phyloP scores from a whole-genome alignment of 345 rosid genomes.

The Salix suchowensis region DNA sequence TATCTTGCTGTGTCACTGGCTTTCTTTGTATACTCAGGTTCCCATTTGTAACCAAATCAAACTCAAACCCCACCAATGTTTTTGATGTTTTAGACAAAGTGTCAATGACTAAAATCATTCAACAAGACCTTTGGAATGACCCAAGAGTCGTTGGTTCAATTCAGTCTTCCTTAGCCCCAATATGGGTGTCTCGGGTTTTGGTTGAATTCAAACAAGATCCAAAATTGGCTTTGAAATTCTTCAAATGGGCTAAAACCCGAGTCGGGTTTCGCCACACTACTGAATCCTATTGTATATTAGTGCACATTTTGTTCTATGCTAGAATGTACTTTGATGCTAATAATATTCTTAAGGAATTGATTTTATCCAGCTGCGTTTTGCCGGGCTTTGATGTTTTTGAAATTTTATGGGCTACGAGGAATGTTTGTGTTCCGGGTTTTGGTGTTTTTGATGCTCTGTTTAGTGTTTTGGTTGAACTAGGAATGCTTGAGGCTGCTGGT shows the following conservation, averaged over 20 bases:
- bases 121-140: constrained; percentile 44
- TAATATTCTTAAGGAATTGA: constrained; percentile 44
- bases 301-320: constrained; percentile 49
- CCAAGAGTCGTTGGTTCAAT: constrained; percentile 25
- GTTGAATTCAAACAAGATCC: constrained; percentile 48
- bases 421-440: constrained; percentile 45
- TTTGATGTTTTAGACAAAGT: constrained; percentile 27
- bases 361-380: constrained; percentile 19
- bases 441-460: constrained; percentile 79
- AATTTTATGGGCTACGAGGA: constrained; percentile 61
- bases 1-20: constrained; percentile 40
- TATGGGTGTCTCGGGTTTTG: constrained; percentile 52
- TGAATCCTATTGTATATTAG: constrained; percentile 49
- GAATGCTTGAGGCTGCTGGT: constrained; percentile 55
- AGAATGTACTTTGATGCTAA: constrained; percentile 56
- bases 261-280: constrained; percentile 39
- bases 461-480: constrained; percentile 57
- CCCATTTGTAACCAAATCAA: constrained; percentile 35
- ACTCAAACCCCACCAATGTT: constrained; percentile 1
- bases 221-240: constrained; percentile 51
- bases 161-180: constrained; percentile 37
- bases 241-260: constrained; percentile 48
- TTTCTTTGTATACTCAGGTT: constrained; percentile 41
- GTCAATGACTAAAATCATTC: constrained; percentile 37
- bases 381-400: constrained; percentile 49